These are phyloP conservation scores for Cucumis sativus DNA, from an alignment of 306 rosid genomes.

Conservation along the genomic window DNA sequence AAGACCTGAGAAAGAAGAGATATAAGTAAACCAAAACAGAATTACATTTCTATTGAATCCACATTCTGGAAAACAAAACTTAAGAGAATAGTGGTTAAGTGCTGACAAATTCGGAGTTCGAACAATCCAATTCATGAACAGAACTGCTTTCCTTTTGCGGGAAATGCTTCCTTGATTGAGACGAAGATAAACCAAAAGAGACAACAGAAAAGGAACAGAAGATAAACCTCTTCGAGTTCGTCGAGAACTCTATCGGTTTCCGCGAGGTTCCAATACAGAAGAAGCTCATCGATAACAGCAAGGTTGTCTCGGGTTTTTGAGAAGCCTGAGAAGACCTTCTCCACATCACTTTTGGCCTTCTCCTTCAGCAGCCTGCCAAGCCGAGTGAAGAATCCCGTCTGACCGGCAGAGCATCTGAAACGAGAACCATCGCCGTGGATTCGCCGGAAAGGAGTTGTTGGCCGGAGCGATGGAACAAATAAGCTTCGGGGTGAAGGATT, in stretches of 20 bases:
- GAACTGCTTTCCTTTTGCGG: background rate
- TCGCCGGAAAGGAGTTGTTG: background rate
- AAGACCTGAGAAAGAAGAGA: background rate
- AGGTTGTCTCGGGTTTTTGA: conserved; percentile 80
- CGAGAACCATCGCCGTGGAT: conserved; percentile 10
- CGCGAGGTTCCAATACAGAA: conserved; percentile 89
- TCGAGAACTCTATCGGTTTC: conserved; percentile 90
- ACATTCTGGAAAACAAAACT: background rate
- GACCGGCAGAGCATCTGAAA: conserved; percentile 62
- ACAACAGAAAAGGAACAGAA: background rate
- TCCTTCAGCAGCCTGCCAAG: conserved; percentile 76
- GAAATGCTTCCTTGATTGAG: background rate
- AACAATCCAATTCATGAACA: background rate
- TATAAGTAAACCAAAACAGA: background rate
- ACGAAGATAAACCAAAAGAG: background rate
- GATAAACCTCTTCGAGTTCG: conserved; percentile 79
- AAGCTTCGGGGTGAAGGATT: conserved; percentile 16
- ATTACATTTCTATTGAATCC: background rate
- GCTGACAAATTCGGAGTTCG: background rate
- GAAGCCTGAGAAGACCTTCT: conserved; percentile 76
- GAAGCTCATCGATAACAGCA: conserved; percentile 84
- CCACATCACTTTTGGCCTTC: conserved; percentile 88
- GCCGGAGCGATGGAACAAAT: conserved; percentile 7
- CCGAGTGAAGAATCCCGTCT: conserved; percentile 69
- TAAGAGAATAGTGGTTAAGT: background rate